Percentiles rank a stretch among this genome's conserved stretches.
phyloP scores from a whole-genome alignment of 768 basidiomycete genomes.

The Chlorophyllum brunneum region DNA sequence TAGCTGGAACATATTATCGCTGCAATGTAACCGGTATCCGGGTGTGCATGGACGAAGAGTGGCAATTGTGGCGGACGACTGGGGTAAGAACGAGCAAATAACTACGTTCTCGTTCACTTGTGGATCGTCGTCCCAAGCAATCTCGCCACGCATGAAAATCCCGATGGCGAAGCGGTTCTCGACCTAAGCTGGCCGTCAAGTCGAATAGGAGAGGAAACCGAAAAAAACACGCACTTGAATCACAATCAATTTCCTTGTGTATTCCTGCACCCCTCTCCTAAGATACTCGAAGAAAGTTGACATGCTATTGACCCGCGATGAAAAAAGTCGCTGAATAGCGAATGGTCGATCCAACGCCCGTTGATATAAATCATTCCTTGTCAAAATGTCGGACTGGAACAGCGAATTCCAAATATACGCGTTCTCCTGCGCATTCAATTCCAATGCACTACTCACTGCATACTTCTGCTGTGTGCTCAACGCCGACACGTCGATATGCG shows the following conservation, averaged over 20 bases:
- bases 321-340: conserved; percentile 57
- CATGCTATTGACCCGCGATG: conserved; percentile 47
- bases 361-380: conserved; percentile 44
- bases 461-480: conserved; percentile 51
- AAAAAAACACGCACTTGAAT: conserved; percentile 39
- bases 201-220: not conserved
- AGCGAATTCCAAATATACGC: conserved; percentile 63
- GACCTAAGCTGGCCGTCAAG: conserved; percentile 32
- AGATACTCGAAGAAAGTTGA: conserved; percentile 62
- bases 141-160: conserved; percentile 58
- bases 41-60: conserved; percentile 45
- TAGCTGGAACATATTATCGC: conserved; percentile 53
- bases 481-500: conserved; percentile 55
- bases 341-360: conserved; percentile 49
- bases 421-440: conserved; percentile 35
- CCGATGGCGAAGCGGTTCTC: conserved; percentile 60
- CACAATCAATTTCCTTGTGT: conserved; percentile 53
- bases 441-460: conserved; percentile 39
- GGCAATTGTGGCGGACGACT: conserved; percentile 43
- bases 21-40: conserved; percentile 55
- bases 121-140: conserved; percentile 57
- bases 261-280: conserved; percentile 50
- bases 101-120: conserved; percentile 57
- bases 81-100: conserved; percentile 59
- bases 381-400: conserved; percentile 56